Conservation (phyloP, 495 filamentous ascomycete species). For the Penicillium arizonense region DNA sequence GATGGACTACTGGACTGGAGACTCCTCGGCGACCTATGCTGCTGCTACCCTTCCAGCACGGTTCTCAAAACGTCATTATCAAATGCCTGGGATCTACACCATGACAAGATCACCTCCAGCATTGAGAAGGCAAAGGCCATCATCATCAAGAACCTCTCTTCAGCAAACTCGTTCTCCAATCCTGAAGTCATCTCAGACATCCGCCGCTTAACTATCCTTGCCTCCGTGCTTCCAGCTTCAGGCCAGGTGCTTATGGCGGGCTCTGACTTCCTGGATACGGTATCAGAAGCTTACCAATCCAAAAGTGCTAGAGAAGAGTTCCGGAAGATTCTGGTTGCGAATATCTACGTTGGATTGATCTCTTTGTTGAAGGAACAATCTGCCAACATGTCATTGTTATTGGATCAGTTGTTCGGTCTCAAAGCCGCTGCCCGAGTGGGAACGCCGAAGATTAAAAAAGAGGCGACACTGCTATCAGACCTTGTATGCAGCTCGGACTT, state of each 20-base stretch:
- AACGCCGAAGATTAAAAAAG: slow-evolving; percentile 33
- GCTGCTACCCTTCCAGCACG: slow-evolving; percentile 38
- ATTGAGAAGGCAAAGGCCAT: slow-evolving; percentile 47
- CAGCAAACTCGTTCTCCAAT: slow-evolving; percentile 35
- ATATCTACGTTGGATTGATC: slow-evolving; percentile 67
- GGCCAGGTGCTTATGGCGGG: slow-evolving; percentile 70
- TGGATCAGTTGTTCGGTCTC: slow-evolving; percentile 80
- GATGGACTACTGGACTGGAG: slow-evolving; percentile 35
- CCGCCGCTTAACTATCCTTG: slow-evolving; percentile 40
- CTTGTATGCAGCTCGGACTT: slow-evolving; percentile 44
- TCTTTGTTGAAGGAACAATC: slow-evolving; percentile 63
- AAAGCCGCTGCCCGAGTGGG: slow-evolving; percentile 63
- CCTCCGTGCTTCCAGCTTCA: slow-evolving; percentile 31
- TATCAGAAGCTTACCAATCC: slow-evolving; percentile 62
- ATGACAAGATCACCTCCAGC: slow-evolving; percentile 33
- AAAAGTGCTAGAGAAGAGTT: slow-evolving; percentile 49
- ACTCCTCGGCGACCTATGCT: slow-evolving; percentile 37
- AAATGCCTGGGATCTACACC: slow-evolving; percentile 36
- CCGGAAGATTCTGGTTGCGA: slow-evolving; percentile 62
- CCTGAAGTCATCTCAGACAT: slow-evolving; percentile 32
- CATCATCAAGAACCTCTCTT: slow-evolving; percentile 48
- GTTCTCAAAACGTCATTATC: slow-evolving; percentile 45
- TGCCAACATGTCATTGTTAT: slow-evolving; percentile 66
- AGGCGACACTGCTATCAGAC: slow-evolving; percentile 44
- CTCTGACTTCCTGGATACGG: slow-evolving; percentile 79